Evolutionary conservation across 768 basidiomycete genomes (phyloP).

Genomic region (Xanthoconium stramineum): DNA sequence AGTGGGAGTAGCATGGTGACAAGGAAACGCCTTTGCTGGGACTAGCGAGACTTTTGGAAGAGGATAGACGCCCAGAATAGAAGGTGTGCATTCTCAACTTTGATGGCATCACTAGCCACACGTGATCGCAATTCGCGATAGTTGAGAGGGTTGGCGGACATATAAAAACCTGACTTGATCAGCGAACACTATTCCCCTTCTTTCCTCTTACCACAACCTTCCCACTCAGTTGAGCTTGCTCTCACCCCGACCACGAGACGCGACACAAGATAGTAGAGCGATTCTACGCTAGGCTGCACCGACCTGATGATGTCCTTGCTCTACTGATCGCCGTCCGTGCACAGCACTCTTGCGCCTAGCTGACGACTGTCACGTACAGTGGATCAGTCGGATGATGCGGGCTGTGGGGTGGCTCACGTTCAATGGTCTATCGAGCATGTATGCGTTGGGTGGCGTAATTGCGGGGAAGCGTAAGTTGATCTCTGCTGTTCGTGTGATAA

Average conservation of each 20-base stretch:
- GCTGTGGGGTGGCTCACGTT: conserved; percentile 11
- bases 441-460: neutral
- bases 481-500: neutral
- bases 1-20: too few relatives aligned
- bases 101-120: too few relatives aligned
- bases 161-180: too few relatives aligned
- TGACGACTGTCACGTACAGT: neutral
- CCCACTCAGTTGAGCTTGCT: neutral
- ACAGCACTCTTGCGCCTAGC: conserved; percentile 6
- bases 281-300: neutral
- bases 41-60: too few relatives aligned
- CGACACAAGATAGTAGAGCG: neutral
- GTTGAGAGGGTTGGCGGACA: too few relatives aligned
- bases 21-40: too few relatives aligned
- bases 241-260: neutral
- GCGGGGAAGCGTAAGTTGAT: neutral
- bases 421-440: neutral
- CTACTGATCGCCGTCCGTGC: conserved; percentile 5
- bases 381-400: conserved; percentile 7
- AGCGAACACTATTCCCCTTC: too few relatives aligned
- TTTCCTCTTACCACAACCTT: neutral
- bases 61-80: too few relatives aligned
- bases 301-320: neutral
- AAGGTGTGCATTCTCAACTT: too few relatives aligned
- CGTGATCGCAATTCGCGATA: too few relatives aligned